Evolutionary conservation across 2,329 filamentous ascomycete species (phyloP).

Genomic region (Myriosclerotinia curreyana): DNA sequence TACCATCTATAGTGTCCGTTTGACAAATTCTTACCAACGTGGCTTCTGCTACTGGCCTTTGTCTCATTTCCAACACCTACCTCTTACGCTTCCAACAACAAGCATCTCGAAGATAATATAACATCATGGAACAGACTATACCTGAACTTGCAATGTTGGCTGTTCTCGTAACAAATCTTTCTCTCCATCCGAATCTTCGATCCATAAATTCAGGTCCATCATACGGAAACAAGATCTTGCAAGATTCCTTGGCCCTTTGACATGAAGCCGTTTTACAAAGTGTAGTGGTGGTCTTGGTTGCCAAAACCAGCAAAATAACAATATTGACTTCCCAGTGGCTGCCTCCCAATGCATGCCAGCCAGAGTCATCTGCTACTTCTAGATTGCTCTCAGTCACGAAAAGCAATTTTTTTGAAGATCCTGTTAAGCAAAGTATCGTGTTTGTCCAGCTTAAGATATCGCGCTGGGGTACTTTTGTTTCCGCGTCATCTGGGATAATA

Average conservation of each 20-base stretch:
- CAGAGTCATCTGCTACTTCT: no score
- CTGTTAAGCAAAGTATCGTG: not conserved
- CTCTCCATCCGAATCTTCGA: not conserved
- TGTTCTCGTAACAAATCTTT: not conserved
- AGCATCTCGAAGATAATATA: not conserved
- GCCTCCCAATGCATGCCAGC: no score
- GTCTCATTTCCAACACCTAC: no score
- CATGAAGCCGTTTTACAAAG: not conserved
- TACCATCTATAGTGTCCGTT: not conserved
- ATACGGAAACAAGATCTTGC: no score
- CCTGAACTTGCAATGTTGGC: not conserved
- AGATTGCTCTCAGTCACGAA: not conserved
- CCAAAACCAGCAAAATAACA: not conserved
- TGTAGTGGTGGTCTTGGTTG: not conserved
- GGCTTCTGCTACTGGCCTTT: not conserved
- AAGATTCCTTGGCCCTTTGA: no score
- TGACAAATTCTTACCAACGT: not conserved
- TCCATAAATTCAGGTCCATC: not conserved
- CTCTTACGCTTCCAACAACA: not conserved
- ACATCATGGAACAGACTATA: no score
- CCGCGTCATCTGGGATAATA: slow-evolving; percentile 71
- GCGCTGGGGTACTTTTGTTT: slow-evolving; percentile 40
- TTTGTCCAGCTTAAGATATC: not conserved
- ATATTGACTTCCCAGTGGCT: not conserved
- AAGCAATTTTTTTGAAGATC: no score